phyloP scores from a whole-genome alignment of 768 basidiomycete genomes.

The Strobilomyces dryophilus region DNA sequence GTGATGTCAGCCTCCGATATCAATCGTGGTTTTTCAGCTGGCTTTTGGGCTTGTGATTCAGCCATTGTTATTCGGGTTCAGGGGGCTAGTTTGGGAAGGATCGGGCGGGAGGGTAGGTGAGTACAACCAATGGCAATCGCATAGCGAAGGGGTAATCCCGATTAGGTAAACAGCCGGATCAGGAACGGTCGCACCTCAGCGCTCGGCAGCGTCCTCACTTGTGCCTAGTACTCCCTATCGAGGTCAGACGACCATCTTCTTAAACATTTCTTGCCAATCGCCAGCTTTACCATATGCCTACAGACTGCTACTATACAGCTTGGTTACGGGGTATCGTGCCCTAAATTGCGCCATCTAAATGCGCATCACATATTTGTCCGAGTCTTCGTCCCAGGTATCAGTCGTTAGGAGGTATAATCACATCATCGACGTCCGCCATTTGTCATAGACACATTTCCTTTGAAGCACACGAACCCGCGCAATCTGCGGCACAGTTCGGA shows the following conservation, averaged over 20 bases:
- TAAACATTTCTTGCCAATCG: no score
- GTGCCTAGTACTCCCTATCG: no score
- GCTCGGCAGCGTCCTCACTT: no score
- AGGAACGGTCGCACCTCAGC: neutral
- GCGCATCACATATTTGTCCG: constrained; percentile 6
- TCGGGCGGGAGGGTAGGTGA: constrained; percentile 4
- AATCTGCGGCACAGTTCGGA: constrained; percentile 37
- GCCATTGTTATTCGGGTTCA: constrained; percentile 43
- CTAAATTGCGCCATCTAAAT: constrained; percentile 19
- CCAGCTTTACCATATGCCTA: constrained; percentile 11
- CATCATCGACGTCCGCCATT: constrained; percentile 7
- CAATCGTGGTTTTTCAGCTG: constrained; percentile 50
- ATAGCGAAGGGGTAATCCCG: constrained; percentile 7
- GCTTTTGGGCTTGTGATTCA: constrained; percentile 45
- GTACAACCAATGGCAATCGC: constrained; percentile 1
- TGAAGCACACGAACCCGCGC: constrained; percentile 54
- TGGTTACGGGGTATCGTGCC: constrained; percentile 24
- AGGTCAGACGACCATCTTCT: no score
- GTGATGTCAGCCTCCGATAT: constrained; percentile 73
- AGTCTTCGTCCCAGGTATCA: constrained; percentile 16
- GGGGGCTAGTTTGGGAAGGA: constrained; percentile 1
- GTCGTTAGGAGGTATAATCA: constrained; percentile 13
- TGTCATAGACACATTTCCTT: constrained; percentile 24
- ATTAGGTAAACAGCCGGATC: constrained; percentile 23
- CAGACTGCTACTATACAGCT: constrained; percentile 25